Percentiles rank a stretch among this genome's conserved stretches.
Conservation (phyloP, 179 eudicot species). For the Actinidia chinensis region DNA sequence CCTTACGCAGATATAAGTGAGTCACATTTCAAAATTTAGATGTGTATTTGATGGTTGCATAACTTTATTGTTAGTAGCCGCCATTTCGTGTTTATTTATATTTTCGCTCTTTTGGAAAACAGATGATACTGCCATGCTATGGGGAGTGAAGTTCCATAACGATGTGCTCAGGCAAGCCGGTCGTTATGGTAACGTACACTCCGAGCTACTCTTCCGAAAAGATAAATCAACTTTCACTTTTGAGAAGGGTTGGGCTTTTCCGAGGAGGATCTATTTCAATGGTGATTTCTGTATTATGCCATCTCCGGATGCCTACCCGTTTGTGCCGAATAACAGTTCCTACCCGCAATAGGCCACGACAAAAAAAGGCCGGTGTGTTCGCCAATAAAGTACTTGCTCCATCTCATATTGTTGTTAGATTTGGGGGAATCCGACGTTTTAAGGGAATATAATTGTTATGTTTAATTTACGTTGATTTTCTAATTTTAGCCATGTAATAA, state of each 20-base stretch:
- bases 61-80: not conserved
- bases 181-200: slow-evolving; percentile 62
- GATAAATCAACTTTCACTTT: slow-evolving; percentile 57
- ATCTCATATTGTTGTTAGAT: too few relatives aligned
- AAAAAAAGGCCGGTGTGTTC: too few relatives aligned
- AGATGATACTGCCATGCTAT: slow-evolving; percentile 81
- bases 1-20: slow-evolving; percentile 58
- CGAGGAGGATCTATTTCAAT: slow-evolving; percentile 64
- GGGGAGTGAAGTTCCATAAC: slow-evolving; percentile 65
- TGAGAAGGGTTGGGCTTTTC: slow-evolving; percentile 79
- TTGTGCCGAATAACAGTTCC: slow-evolving; percentile 46
- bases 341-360: too few relatives aligned
- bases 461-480: too few relatives aligned
- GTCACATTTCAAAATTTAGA: slow-evolving; percentile 11
- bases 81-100: not conserved
- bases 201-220: slow-evolving; percentile 64
- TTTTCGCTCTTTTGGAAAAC: slow-evolving; percentile 6
- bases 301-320: slow-evolving; percentile 65
- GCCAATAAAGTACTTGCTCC: too few relatives aligned
- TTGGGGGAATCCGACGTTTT: too few relatives aligned
- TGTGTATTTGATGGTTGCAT: not conserved
- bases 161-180: slow-evolving; percentile 65
- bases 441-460: too few relatives aligned
- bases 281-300: slow-evolving; percentile 87
- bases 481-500: too few relatives aligned